These are phyloP conservation scores for Herpetospermum pedunculosum DNA, from an alignment of 306 rosid species.

Conservation along the genomic window DNA sequence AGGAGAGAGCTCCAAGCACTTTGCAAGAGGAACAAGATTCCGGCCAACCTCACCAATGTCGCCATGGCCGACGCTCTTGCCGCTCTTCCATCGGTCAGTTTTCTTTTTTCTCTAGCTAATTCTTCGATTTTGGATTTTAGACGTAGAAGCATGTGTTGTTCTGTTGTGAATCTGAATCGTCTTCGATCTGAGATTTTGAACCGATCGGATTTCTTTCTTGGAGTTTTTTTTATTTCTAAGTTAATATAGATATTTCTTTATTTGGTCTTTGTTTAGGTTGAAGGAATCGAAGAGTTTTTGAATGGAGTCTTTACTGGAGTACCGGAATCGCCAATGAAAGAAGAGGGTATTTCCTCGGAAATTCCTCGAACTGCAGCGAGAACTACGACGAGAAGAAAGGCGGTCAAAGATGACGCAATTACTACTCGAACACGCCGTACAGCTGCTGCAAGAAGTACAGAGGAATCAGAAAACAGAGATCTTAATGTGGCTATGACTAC, in stretches of 20 bases:
- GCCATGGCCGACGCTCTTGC: conserved; percentile 81
- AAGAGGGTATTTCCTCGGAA: conserved; percentile 20
- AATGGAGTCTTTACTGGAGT: too few species aligned
- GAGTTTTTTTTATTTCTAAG: neutral
- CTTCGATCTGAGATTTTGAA: neutral
- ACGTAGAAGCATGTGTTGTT: neutral
- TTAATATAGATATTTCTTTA: neutral
- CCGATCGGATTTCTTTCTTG: neutral
- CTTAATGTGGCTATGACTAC: conserved; percentile 29
- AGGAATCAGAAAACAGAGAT: conserved; percentile 30
- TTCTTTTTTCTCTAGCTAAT: neutral
- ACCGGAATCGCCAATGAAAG: conserved; percentile 16
- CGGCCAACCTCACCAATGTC: conserved; percentile 64
- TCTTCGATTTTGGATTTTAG: neutral
- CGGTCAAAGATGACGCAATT: conserved; percentile 19
- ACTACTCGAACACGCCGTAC: conserved; percentile 22
- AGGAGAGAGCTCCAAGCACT: conserved; percentile 75
- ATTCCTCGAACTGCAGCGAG: conserved; percentile 27
- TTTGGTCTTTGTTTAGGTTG: conserved; percentile 36
- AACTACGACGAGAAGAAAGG: conserved; percentile 38
- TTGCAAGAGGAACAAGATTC: conserved; percentile 90
- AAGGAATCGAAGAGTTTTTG: conserved; percentile 59
- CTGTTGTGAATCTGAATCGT: neutral
- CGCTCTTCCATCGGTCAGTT: conserved; percentile 42
- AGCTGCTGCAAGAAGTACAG: conserved; percentile 8